phyloP scores from a whole-genome alignment of 1,139 yeast genomes.

The Hemisphaericaspora xylanilytica region DNA sequence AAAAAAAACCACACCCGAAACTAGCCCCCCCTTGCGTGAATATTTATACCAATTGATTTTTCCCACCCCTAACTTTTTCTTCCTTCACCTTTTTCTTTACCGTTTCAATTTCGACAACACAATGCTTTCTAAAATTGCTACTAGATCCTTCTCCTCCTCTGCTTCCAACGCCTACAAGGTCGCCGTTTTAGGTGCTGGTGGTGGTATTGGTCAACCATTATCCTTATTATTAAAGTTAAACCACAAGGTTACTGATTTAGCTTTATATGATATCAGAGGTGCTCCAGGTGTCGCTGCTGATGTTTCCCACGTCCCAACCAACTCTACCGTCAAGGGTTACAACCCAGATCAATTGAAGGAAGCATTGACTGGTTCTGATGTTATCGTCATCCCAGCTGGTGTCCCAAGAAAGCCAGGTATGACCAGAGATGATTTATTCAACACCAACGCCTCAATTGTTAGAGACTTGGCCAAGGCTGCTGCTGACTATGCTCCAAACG shows the following conservation, averaged over 20 bases:
- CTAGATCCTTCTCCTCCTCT: constrained; percentile 65
- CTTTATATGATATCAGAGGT: constrained; percentile 85
- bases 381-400: constrained; percentile 92
- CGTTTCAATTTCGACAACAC: no score
- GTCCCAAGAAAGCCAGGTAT: constrained; percentile 98
- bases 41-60: no score
- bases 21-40: no score
- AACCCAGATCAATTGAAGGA: constrained; percentile 59
- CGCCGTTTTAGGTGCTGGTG: constrained; percentile 77
- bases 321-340: constrained; percentile 66
- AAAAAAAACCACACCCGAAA: no score
- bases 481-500: constrained; percentile 71
- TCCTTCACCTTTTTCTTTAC: no score
- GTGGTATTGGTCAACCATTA: constrained; percentile 93
- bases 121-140: constrained; percentile 50
- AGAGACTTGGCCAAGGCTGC: constrained; percentile 78
- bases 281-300: constrained; percentile 94
- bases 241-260: constrained; percentile 58
- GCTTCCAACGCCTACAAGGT: constrained; percentile 68
- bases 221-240: constrained; percentile 77
- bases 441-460: constrained; percentile 89
- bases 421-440: constrained; percentile 95
- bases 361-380: constrained; percentile 70
- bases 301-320: constrained; percentile 84
- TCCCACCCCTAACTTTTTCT: no score